phyloP scores from a whole-genome alignment of 1,284 basidiomycete species.

The Cryptococcus hybrid region DNA sequence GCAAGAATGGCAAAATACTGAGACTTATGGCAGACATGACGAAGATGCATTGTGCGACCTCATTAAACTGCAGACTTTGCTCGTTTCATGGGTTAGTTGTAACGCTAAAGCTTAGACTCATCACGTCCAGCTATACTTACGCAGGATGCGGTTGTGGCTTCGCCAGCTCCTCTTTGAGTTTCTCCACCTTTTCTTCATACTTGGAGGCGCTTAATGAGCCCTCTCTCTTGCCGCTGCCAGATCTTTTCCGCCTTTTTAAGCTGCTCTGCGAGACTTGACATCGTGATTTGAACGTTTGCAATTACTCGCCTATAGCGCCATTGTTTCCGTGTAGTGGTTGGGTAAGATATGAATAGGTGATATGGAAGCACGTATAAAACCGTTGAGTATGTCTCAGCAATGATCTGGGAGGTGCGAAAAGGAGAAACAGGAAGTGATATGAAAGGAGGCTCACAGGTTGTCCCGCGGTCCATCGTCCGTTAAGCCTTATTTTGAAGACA shows the following conservation, averaged over 20 bases:
- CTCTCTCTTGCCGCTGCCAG: slow-evolving; percentile 7
- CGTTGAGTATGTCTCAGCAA: no score
- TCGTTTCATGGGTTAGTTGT: background rate
- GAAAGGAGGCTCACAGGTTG: no score
- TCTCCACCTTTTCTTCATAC: slow-evolving; percentile 13
- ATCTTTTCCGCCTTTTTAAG: slow-evolving; percentile 15
- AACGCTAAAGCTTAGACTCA: background rate
- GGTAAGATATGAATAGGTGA: no score
- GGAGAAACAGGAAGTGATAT: no score
- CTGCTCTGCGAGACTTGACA: slow-evolving; percentile 10
- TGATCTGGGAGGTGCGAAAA: no score
- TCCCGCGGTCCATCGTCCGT: no score
- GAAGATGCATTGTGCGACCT: slow-evolving; percentile 29
- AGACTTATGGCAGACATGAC: slow-evolving; percentile 31
- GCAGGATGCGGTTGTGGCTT: slow-evolving; percentile 30
- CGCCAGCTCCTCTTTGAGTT: slow-evolving; percentile 27
- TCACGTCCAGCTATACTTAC: slow-evolving; percentile 17
- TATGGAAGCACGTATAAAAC: no score
- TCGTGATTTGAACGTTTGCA: background rate
- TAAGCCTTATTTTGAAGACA: no score
- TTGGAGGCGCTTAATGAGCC: slow-evolving; percentile 11
- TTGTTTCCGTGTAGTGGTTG: no score
- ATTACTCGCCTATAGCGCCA: no score
- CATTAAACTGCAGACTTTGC: slow-evolving; percentile 33
- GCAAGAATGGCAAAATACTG: slow-evolving; percentile 9